Conservation (phyloP, 768 basidiomycete genomes). For the Calvatia gigantea region DNA sequence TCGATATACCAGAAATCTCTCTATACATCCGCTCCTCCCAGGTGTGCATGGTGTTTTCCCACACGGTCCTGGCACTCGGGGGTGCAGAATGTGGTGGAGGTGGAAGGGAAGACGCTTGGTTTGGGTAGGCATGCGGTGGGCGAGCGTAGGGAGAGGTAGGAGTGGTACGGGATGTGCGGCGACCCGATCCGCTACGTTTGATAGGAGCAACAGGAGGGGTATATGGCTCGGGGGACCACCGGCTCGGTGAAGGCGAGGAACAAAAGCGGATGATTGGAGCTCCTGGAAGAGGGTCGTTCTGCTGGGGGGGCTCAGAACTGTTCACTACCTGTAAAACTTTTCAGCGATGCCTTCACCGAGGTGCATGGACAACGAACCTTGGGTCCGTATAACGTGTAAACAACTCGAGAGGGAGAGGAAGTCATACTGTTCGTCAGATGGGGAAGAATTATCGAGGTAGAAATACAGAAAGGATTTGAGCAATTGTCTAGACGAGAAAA, state of each 20-base stretch:
- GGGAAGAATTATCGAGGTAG: background rate
- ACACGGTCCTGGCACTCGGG: background rate
- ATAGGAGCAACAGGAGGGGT: background rate
- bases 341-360: background rate
- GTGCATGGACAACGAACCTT: background rate
- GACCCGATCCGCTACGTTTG: background rate
- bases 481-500: background rate
- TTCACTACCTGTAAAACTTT: background rate
- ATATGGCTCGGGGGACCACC: background rate
- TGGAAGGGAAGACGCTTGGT: background rate
- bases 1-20: background rate
- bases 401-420: background rate
- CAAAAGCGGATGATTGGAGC: background rate
- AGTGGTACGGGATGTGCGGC: background rate
- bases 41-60: background rate
- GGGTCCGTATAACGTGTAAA: constrained; percentile 3
- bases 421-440: background rate
- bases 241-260: background rate
- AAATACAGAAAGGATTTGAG: background rate
- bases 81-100: background rate
- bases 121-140: background rate
- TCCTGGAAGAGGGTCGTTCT: background rate
- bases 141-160: background rate
- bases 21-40: constrained; percentile 1
- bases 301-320: background rate